Evolutionary conservation across 495 filamentous ascomycete genomes (phyloP).

Genomic region (Hyaloscypha finlandica): DNA sequence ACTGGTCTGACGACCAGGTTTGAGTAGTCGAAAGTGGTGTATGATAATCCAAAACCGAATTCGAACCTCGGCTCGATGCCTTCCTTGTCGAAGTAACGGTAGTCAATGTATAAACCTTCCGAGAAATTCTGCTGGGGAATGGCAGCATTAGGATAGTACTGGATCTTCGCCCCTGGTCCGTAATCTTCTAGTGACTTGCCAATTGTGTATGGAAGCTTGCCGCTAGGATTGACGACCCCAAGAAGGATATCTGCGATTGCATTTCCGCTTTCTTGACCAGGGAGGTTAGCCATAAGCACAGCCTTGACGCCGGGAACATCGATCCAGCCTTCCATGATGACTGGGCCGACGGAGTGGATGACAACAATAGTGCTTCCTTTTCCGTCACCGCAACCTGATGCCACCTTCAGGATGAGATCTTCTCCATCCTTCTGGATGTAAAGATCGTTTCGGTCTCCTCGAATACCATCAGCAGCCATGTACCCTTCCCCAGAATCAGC

Average conservation of each 20-base stretch:
- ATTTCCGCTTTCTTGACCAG: constrained; percentile 88
- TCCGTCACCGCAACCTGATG: constrained; percentile 65
- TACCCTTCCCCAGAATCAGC: constrained; percentile 67
- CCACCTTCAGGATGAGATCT: constrained; percentile 68
- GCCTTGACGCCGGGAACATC: constrained; percentile 77
- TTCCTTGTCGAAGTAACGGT: constrained; percentile 84
- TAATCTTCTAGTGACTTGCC: constrained; percentile 81
- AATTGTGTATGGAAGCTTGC: constrained; percentile 88
- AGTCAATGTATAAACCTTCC: constrained; percentile 86
- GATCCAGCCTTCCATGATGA: constrained; percentile 83
- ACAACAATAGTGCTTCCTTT: constrained; percentile 76
- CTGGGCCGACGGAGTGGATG: constrained; percentile 89
- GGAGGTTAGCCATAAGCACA: constrained; percentile 83
- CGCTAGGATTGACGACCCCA: constrained; percentile 82
- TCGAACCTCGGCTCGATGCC: constrained; percentile 68
- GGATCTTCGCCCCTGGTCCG: constrained; percentile 72
- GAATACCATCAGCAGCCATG: constrained; percentile 59
- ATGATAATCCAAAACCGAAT: constrained; percentile 79
- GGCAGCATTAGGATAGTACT: constrained; percentile 71
- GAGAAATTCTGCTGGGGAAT: constrained; percentile 83
- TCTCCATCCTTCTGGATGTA: constrained; percentile 78
- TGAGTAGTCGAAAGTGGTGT: constrained; percentile 77
- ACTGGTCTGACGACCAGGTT: constrained; percentile 55
- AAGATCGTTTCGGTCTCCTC: constrained; percentile 83
- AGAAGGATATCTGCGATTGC: constrained; percentile 83